A percentile compares a stretch with the other conserved stretches of the same genome.
phyloP scores from a whole-genome alignment of 2,329 filamentous ascomycete genomes.

The Didymella arachidicola region DNA sequence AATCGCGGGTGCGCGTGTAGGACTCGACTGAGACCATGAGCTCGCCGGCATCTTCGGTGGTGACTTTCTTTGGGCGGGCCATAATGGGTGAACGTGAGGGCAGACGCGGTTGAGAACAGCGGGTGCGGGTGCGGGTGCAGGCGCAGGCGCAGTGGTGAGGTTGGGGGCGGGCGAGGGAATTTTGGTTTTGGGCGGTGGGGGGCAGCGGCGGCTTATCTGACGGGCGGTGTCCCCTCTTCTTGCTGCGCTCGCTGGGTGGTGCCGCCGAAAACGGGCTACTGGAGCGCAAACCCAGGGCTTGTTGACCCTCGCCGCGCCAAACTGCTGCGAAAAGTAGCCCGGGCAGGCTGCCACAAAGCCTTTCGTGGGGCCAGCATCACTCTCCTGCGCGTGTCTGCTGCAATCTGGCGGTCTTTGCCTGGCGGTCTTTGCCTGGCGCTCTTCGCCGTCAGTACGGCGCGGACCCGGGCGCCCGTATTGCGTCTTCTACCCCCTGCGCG shows the following conservation, averaged over 20 bases:
- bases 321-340: background rate
- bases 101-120: slow-evolving; percentile 6
- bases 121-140: slow-evolving; percentile 12
- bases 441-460: background rate
- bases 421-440: background rate
- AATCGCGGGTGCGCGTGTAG: slow-evolving; percentile 81
- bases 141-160: slow-evolving; percentile 16
- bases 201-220: background rate
- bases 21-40: slow-evolving; percentile 70
- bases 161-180: slow-evolving; percentile 12
- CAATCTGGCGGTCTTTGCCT: background rate
- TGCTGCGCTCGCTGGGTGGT: background rate
- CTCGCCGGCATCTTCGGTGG: slow-evolving; percentile 45
- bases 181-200: background rate
- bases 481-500: background rate
- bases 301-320: background rate
- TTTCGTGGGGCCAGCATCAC: background rate
- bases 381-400: background rate
- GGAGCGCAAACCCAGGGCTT: background rate
- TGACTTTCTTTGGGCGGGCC: slow-evolving; percentile 43
- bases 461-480: background rate
- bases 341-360: background rate
- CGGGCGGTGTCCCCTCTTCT: no score
- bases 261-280: background rate
- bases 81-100: slow-evolving; percentile 23